A percentile compares a stretch with the other conserved stretches of the same genome.
Conservation (phyloP, 345 rosid genomes). For the Rhodamnia rubescens region DNA sequence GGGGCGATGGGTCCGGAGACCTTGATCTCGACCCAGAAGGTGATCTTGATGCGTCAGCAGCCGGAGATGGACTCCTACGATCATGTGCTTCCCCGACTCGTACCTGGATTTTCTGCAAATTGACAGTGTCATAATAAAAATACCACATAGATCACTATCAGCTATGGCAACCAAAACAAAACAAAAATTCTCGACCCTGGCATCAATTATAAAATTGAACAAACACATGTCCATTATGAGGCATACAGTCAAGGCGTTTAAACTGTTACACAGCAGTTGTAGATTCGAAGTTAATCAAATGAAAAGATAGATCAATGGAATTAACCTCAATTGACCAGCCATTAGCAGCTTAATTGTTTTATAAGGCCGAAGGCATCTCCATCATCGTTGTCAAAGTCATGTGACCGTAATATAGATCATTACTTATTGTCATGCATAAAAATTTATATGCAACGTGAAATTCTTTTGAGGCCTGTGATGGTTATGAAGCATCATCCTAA, state of each 20-base stretch:
- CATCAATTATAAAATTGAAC: neutral
- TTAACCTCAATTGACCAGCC: neutral
- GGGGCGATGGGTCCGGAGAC: neutral
- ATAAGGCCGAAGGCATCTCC: neutral
- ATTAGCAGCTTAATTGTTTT: neutral
- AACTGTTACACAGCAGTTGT: neutral
- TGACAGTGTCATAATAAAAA: neutral
- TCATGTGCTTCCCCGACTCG: neutral
- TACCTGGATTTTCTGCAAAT: neutral
- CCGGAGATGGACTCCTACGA: neutral
- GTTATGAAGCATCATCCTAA: neutral
- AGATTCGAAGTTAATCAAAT: neutral
- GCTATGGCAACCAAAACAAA: neutral
- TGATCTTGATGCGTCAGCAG: neutral
- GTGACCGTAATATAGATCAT: neutral
- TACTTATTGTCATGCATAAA: neutral
- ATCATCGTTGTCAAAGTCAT: neutral
- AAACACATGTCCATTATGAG: neutral
- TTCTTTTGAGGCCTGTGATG: neutral
- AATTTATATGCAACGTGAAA: neutral
- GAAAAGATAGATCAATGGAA: neutral
- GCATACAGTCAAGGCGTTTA: neutral
- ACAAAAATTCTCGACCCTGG: neutral
- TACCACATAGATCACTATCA: neutral
- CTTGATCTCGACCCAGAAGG: conserved; percentile 7